These are phyloP conservation scores for Lactarius tabidus DNA, from an alignment of 768 basidiomycete genomes.

Conservation along the genomic window DNA sequence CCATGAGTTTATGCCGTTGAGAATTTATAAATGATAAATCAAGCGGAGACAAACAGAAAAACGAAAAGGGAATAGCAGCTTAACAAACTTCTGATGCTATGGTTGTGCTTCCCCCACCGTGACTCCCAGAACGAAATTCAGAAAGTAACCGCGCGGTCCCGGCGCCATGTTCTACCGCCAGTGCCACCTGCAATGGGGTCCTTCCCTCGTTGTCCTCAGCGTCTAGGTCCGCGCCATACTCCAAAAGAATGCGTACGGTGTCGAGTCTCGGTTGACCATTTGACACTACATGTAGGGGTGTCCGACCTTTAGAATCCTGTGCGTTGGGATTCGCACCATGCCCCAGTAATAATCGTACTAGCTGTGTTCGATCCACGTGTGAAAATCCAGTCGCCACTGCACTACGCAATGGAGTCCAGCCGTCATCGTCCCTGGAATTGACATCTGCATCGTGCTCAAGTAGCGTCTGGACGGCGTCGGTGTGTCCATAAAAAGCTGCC, in stretches of 20 bases:
- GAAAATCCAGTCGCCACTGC: not conserved
- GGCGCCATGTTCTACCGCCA: not conserved
- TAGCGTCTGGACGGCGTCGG: not conserved
- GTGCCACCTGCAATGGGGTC: not conserved
- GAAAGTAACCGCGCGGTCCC: not conserved
- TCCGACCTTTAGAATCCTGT: too few species aligned
- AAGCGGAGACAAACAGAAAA: too few species aligned
- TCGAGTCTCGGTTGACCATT: not conserved
- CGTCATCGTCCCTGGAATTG: not conserved
- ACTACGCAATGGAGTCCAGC: not conserved
- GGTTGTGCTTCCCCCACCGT: too few species aligned
- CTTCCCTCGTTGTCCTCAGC: not conserved
- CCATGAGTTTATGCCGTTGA: too few species aligned
- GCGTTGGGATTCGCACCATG: too few species aligned
- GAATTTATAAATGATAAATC: too few species aligned
- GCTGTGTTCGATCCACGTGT: too few species aligned
- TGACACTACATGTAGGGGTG: too few species aligned
- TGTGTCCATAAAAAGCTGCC: not conserved
- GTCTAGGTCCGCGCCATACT: not conserved
- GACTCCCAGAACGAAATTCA: too few species aligned
- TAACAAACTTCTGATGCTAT: too few species aligned
- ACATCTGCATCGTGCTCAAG: not conserved
- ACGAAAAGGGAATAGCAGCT: too few species aligned
- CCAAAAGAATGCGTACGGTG: not conserved
- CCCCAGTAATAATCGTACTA: not conserved